Evolutionary conservation across 768 basidiomycete species (phyloP).

Genomic region (Tremella mesenterica): DNA sequence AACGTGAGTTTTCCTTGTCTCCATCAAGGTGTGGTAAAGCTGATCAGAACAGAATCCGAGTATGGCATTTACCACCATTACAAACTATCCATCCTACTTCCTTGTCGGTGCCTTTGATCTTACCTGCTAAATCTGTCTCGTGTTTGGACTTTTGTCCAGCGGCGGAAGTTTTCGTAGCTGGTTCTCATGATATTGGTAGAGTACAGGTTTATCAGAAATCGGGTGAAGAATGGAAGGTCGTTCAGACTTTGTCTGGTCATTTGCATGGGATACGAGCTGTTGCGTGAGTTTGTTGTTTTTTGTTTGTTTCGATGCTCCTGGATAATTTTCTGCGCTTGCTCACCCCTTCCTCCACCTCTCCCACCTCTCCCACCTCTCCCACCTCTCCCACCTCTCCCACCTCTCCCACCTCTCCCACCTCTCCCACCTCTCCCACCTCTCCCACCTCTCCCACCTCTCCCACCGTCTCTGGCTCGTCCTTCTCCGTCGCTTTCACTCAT

Average conservation of each 20-base stretch:
- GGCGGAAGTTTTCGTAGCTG: constrained; percentile 83
- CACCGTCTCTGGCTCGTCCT: no score
- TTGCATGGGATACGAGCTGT: constrained; percentile 84
- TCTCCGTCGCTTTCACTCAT: no score
- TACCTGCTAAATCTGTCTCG: constrained; percentile 62
- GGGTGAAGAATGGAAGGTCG: constrained; percentile 56
- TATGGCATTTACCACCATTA: constrained; percentile 65
- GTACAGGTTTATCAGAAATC: constrained; percentile 80
- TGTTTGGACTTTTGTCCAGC: constrained; percentile 78
- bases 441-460: no score
- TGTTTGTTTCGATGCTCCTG: neutral
- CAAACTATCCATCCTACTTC: no score
- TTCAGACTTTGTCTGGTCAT: constrained; percentile 48
- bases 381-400: no score
- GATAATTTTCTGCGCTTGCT: no score
- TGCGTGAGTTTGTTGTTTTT: constrained; percentile 44
- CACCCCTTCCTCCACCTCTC: no score
- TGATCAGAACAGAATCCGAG: constrained; percentile 58
- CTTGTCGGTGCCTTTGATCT: constrained; percentile 50
- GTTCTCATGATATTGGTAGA: constrained; percentile 85
- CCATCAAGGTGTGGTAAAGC: neutral
- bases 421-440: no score
- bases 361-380: no score
- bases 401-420: no score
- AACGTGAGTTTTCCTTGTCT: constrained; percentile 16